A percentile compares a stretch with the other conserved stretches of the same genome.
Conservation (phyloP, 768 basidiomycete genomes). For the Russula olivacea region DNA sequence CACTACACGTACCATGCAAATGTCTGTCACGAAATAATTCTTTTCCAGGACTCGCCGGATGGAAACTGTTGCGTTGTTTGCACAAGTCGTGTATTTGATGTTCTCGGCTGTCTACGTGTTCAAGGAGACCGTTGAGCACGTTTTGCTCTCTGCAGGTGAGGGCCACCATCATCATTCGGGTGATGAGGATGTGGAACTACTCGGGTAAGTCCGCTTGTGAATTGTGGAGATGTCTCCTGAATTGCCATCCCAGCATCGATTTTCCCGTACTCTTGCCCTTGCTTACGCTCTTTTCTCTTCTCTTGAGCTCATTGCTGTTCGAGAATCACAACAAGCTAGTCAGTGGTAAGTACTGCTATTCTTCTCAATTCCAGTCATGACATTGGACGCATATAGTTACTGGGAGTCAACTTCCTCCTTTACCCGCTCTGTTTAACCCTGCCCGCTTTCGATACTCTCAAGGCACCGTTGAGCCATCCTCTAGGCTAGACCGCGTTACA, state of each 20-base stretch:
- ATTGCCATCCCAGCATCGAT: slow-evolving; percentile 42
- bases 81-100: slow-evolving; percentile 89
- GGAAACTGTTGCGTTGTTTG: slow-evolving; percentile 71
- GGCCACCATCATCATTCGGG: slow-evolving; percentile 68
- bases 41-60: slow-evolving; percentile 53
- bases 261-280: slow-evolving; percentile 58
- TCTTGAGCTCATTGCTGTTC: slow-evolving; percentile 51
- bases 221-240: neutral
- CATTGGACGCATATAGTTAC: slow-evolving; percentile 39
- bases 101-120: slow-evolving; percentile 94
- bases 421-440: slow-evolving; percentile 44
- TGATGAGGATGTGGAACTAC: slow-evolving; percentile 39
- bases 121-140: slow-evolving; percentile 93
- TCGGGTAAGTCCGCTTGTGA: slow-evolving; percentile 35
- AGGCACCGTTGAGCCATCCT: slow-evolving; percentile 14
- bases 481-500: slow-evolving; percentile 30
- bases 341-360: slow-evolving; percentile 42
- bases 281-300: slow-evolving; percentile 50
- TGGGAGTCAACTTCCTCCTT: slow-evolving; percentile 55
- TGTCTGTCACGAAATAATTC: neutral
- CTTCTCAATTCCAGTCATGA: neutral
- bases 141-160: slow-evolving; percentile 66
- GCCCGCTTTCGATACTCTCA: slow-evolving; percentile 36
- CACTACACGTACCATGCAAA: slow-evolving; percentile 24
- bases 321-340: slow-evolving; percentile 62